Evolutionary conservation across 352 stramenopile species (phyloP).

Genomic region (Pythium brassicae): DNA sequence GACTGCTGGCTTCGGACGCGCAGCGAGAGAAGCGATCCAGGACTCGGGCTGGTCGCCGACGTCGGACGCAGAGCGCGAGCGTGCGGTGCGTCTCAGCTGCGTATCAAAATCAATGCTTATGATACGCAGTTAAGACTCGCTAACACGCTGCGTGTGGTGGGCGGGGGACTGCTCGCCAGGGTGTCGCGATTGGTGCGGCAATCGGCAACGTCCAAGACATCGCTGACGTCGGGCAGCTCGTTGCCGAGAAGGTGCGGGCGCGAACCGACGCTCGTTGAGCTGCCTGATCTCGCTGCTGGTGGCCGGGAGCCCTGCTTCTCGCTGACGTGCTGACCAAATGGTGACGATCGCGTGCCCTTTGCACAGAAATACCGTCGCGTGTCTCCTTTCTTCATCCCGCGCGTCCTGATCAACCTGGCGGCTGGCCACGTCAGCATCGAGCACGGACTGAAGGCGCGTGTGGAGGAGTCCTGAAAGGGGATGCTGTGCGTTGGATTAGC

Average conservation of each 20-base stretch:
- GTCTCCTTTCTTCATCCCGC: constrained; percentile 92
- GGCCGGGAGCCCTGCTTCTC: no score
- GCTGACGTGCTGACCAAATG: no score
- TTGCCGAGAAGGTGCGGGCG: constrained; percentile 50
- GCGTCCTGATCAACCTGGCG: constrained; percentile 92
- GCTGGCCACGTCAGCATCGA: constrained; percentile 90
- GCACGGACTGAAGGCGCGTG: constrained; percentile 77
- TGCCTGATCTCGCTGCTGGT: neutral
- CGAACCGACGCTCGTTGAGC: neutral
- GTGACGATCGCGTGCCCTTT: no score
- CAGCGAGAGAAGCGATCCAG: constrained; percentile 76
- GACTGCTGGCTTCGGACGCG: neutral
- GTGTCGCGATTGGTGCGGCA: constrained; percentile 80
- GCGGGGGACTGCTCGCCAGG: constrained; percentile 25
- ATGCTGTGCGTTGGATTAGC: neutral
- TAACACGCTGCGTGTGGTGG: neutral
- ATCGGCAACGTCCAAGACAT: constrained; percentile 88
- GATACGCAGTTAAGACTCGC: neutral
- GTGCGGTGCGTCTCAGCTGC: constrained; percentile 32
- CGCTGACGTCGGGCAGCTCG: constrained; percentile 61
- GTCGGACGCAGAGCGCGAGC: constrained; percentile 62
- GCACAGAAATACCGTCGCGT: constrained; percentile 83
- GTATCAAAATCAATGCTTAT: neutral
- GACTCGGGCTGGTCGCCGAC: constrained; percentile 63
- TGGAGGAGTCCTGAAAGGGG: neutral